Base-by-base conservation (phyloP, 257 asterid genomes). In the Thymus mandschuricus region DNA sequence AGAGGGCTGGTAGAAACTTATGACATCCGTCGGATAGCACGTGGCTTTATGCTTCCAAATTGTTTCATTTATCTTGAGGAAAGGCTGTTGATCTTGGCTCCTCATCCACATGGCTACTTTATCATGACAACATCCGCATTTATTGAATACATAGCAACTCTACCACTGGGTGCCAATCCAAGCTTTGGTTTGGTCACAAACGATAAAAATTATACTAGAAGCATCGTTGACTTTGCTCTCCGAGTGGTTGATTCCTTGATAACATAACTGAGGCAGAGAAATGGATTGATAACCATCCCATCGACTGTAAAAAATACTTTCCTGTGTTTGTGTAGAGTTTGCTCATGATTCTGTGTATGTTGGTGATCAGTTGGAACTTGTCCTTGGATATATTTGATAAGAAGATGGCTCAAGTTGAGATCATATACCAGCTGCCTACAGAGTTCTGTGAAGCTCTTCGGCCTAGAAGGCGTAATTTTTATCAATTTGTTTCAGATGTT, bases 61-160 rank as follows among this genome's bases (percentile, higher is more conserved):
- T 85, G 88, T 67, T 85, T 89, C 79, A 55, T 86, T 28, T 85
- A 84, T 81, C 89, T 89, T 27, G 29, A 85, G 66, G 94, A 89
- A 52, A 82, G 90, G 1, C 79, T 85, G 3, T 5, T 89, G 67
- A 61, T 85, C n/a, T 21, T 85, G 77, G 78, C 51, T 62, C 83
- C 83, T 40, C 81, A 60, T 40, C 66, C 74, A 21, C 34, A 4
- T 2, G 81, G 73, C 7, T 63, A 0, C 72, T 78, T 77, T 71
- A 82, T 63, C 76, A 67, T 86, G 0, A 64, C 85, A 27, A 87
- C 82, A 52, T 85, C 89, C 4, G 59, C 87, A 0, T 83, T 89
- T 31, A 31, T 82, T 1, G 96, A 89, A 62, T 89, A 79, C 76
- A 58, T 87, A 3, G 56, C 78, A 12, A 43, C 35, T 54, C 61